A percentile compares a stretch with the other conserved stretches of the same genome.
These are phyloP conservation scores for Pythium dissimile DNA, from an alignment of 352 stramenopile genomes.

Conservation along the genomic window DNA sequence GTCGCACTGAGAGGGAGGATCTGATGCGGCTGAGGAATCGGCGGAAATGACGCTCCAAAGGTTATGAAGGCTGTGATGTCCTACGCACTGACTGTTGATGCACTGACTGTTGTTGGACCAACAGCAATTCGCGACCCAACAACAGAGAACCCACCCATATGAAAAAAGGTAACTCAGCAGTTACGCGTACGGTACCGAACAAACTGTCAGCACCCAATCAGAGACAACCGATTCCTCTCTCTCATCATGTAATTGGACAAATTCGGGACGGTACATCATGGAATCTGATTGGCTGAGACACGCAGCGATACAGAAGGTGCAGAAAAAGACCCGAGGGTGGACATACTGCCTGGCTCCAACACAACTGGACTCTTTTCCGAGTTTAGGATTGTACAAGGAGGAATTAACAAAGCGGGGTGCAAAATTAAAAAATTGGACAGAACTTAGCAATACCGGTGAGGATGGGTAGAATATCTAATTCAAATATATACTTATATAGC, in stretches of 20 bases:
- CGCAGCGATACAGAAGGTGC: slow-evolving; percentile 7
- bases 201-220: slow-evolving; percentile 1
- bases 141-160: slow-evolving; percentile 7
- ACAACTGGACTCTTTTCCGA: too few species aligned
- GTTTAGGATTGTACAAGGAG: too few species aligned
- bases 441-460: too few species aligned
- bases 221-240: neutral
- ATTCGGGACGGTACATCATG: neutral
- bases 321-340: too few species aligned
- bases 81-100: too few species aligned
- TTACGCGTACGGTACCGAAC: slow-evolving; percentile 1
- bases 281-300: slow-evolving; percentile 20
- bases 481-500: too few species aligned
- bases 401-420: too few species aligned
- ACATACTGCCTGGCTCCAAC: too few species aligned
- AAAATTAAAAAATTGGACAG: too few species aligned
- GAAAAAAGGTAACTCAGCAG: slow-evolving; percentile 14
- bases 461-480: too few species aligned
- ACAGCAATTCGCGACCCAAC: neutral
- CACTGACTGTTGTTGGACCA: too few species aligned
- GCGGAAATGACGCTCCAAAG: slow-evolving; percentile 8
- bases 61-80: too few species aligned
- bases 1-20: neutral
- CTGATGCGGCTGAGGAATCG: neutral
- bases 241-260: slow-evolving; percentile 10